Base-by-base conservation (phyloP, 2,329 filamentous ascomycete genomes). In the Cytospora piceicola region DNA sequence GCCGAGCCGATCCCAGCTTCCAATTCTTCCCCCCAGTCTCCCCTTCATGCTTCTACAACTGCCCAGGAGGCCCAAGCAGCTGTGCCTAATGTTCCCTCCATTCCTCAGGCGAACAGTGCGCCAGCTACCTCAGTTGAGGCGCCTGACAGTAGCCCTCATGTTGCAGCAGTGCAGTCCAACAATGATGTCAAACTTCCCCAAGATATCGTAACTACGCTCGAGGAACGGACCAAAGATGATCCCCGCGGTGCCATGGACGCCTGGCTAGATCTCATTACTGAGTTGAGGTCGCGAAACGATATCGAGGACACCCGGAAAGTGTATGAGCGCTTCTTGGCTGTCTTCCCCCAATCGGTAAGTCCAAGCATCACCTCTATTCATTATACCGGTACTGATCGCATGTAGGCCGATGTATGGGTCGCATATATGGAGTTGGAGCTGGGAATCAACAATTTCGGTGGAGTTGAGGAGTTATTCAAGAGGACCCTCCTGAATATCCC, bases 311-410 rank as follows among this genome's bases (percentile, higher is more conserved):
- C 91, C 32, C 88, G 94, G 69, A 86, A 84, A 66, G 87, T 90
- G 20, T 99, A 95, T 74, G 90, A 95, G 70, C 88, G 93, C 46
- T 97, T 98, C 76, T 83, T 98, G 70, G 87, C 91, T 69, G 82
- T 94, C 30, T 98, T 98, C 72, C 96, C 95, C 3, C 89, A 93
- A 75, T 90, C 93, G 71, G 95, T 98, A 88, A 85, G 94, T 88
- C 63, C 27, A 27, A 22, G 12, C 36, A 17, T n/a, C 54, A 49
- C 58, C 32, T 9, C 29, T n/a, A 55, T 14, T 17, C 12, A 12
- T 15, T 49, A 58, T 30, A 51, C 61, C 69, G 54, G 24, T 54
- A 42, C 64, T 64, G 17, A 65, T 58, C 78, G 82, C 73, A 84
- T 32, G 1, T 72, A 98, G 95, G 94, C 92, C 67, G 92, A 97